These are phyloP conservation scores for Eleusine coracana DNA, from an alignment of 176 grass and related monocot species.

Conservation along the genomic window DNA sequence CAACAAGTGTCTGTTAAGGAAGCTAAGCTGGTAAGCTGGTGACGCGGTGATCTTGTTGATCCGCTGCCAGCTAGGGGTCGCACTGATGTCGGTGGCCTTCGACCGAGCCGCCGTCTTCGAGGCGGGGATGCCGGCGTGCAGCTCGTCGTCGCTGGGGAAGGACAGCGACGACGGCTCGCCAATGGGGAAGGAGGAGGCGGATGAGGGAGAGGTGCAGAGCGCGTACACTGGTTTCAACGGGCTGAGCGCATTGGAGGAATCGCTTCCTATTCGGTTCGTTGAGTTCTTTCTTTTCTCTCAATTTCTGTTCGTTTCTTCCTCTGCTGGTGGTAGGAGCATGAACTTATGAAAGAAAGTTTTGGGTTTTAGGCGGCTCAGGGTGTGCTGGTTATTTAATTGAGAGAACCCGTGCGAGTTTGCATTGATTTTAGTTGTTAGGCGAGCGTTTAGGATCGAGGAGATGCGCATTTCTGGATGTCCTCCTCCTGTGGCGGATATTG, in stretches of 20 bases:
- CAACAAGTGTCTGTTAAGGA: neutral
- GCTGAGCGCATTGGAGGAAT: slow-evolving; percentile 55
- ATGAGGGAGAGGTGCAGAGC: slow-evolving; percentile 54
- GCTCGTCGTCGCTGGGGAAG: slow-evolving; percentile 58
- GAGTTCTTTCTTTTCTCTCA: neutral
- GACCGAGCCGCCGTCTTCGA: slow-evolving; percentile 27
- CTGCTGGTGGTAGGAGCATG: slow-evolving; percentile 1
- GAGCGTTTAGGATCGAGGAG: neutral
- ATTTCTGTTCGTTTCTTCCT: neutral
- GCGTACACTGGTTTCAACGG: slow-evolving; percentile 39
- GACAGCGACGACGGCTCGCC: slow-evolving; percentile 38
- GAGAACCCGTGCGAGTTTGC: neutral
- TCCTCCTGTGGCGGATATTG: neutral
- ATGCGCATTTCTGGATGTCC: neutral
- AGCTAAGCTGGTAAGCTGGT: too few species aligned
- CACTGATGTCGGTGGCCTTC: slow-evolving; percentile 12
- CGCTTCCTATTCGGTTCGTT: slow-evolving; percentile 58
- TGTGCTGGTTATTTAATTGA: neutral
- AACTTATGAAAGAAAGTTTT: slow-evolving; percentile 3
- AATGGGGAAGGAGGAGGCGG: slow-evolving; percentile 15
- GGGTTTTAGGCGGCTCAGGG: neutral
- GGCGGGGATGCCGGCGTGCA: slow-evolving; percentile 9
- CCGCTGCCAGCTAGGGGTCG: neutral
- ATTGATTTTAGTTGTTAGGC: neutral
- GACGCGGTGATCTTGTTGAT: too few species aligned